phyloP scores from a whole-genome alignment of 352 stramenopile genomes.

The Aphanomyces cochlioides region DNA sequence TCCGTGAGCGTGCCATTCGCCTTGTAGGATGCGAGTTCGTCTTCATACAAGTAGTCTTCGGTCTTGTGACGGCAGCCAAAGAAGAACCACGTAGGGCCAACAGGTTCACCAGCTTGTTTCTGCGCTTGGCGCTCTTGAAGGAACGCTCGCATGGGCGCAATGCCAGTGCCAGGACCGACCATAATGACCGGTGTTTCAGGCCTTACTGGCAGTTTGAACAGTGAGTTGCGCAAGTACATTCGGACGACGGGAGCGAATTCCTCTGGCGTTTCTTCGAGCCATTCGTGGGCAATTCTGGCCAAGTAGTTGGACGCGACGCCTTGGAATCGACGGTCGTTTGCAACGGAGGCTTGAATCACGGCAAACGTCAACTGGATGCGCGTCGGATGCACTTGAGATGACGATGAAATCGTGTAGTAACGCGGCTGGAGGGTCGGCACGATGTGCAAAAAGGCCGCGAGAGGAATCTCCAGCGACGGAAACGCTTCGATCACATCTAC shows the following conservation, averaged over 20 bases:
- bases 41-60: slow-evolving; percentile 88
- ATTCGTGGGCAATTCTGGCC: slow-evolving; percentile 46
- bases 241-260: slow-evolving; percentile 52
- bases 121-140: slow-evolving; percentile 92
- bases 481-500: slow-evolving; percentile 88
- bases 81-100: slow-evolving; percentile 91
- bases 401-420: slow-evolving; percentile 99
- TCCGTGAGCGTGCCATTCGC: slow-evolving; percentile 80
- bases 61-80: slow-evolving; percentile 85
- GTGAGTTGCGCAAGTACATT: slow-evolving; percentile 93
- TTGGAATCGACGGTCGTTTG: slow-evolving; percentile 76
- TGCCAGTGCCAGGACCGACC: slow-evolving; percentile 95
- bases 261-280: slow-evolving; percentile 49
- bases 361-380: slow-evolving; percentile 94
- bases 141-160: slow-evolving; percentile 97
- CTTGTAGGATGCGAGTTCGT: slow-evolving; percentile 89
- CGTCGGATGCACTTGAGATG: slow-evolving; percentile 85
- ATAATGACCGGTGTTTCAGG: slow-evolving; percentile 89
- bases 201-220: slow-evolving; percentile 92
- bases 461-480: slow-evolving; percentile 51
- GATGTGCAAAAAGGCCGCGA: slow-evolving; percentile 86
- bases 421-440: slow-evolving; percentile 93
- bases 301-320: slow-evolving; percentile 95
- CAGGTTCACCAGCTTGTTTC: slow-evolving; percentile 43
- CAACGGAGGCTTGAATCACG: slow-evolving; percentile 76